Evolutionary conservation across 257 asterid genomes (phyloP), one percentile per base, ranked within the genome.

Genomic region (Mentha longifolia): DNA sequence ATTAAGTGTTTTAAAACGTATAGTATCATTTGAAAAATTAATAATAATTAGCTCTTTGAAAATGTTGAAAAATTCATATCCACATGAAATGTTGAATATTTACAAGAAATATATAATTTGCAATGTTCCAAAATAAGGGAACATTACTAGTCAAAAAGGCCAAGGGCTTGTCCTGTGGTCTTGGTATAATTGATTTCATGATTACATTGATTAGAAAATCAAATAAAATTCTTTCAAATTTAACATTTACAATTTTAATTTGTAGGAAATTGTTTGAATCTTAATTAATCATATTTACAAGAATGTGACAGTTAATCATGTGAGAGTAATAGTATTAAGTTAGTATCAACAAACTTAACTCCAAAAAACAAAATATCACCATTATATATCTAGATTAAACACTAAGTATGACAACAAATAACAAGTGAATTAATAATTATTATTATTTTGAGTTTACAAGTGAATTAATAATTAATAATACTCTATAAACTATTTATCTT

Each of bases 101-200:
- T 19, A 3, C 25, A 19, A 19, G 31, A 19, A 45, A 45, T 64
- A 33, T 33, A 33, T 33, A 15, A 47, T 46, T 65, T 47, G 45
- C 59, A 65, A 46, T 28, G 59, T 65, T 65, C n/a, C 46, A 30
- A 9, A 16, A 20, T 0, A 65, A 47, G 71, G 60, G 71, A 65
- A 65, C 71, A 65, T 28, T 28, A 65, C 9, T 47, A 65, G 46
- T 65, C 60, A 22, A 47, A 30, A 47, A 65, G 16, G 22, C 25
- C 65, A 30, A 2, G 45, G 45, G 17, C 7, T 14, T 30, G 64
- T 2, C 64, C 43, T 13, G 6, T 59, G 43, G 45, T 30, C 5
- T 3, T 56, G 25, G 25, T 0, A 56, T 13, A n/a, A 56, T 59
- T 31, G 25, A 15, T 28, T 5, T 12, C 63, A 14, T 28, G 2